Conservation (phyloP, 345 rosid genomes). For the Rhodomyrtus tomentosa region DNA sequence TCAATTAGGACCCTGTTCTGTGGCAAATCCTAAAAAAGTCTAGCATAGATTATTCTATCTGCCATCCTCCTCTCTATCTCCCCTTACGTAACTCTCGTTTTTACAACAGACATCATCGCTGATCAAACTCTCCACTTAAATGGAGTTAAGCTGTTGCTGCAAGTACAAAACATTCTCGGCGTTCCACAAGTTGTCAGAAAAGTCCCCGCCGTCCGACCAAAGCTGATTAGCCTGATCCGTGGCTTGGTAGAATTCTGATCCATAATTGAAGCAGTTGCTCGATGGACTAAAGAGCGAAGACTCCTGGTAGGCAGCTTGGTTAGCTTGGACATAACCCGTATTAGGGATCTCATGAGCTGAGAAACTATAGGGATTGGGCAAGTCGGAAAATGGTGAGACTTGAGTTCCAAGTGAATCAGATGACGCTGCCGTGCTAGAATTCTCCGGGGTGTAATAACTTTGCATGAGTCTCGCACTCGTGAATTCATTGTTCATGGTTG, state of each 20-base stretch:
- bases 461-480: background rate
- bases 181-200: conserved; percentile 63
- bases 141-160: conserved; percentile 51
- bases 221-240: conserved; percentile 28
- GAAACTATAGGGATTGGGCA: conserved; percentile 40
- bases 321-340: conserved; percentile 35
- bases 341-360: conserved; percentile 29
- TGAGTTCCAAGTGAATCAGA: conserved; percentile 49
- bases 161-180: conserved; percentile 57
- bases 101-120: background rate
- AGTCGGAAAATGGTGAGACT: conserved; percentile 51
- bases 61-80: background rate
- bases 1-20: background rate
- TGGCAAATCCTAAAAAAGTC: background rate
- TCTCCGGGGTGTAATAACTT: conserved; percentile 42
- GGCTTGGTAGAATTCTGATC: conserved; percentile 24
- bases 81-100: background rate
- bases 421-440: conserved; percentile 58
- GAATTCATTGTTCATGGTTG: background rate
- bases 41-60: background rate
- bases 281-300: conserved; percentile 29
- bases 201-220: conserved; percentile 43
- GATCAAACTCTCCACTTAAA: background rate
- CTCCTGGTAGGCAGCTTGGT: conserved; percentile 30
- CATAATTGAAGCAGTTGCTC: conserved; percentile 28